These are phyloP conservation scores for Dendrostoma leiphaemia DNA, from an alignment of 2,329 filamentous ascomycete species.

Conservation along the genomic window DNA sequence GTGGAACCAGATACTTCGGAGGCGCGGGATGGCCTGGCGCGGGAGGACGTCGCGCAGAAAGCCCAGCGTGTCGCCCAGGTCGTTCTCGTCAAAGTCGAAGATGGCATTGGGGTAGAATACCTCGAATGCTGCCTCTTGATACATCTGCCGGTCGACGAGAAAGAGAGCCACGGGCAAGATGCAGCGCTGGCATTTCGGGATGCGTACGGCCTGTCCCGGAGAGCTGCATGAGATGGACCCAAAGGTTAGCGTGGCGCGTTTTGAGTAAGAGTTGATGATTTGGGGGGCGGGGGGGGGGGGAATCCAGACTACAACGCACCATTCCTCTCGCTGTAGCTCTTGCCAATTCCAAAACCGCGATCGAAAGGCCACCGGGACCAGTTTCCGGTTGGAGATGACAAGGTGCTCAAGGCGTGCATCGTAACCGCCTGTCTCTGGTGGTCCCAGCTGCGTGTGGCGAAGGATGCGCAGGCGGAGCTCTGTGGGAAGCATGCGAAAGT, in stretches of 20 bases:
- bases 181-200: not conserved
- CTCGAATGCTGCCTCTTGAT: not conserved
- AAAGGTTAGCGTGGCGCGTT: no score
- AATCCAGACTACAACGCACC: no score
- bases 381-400: not conserved
- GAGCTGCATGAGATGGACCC: no score
- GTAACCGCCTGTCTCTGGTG: not conserved
- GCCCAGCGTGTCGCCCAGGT: not conserved
- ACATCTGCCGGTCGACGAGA: not conserved
- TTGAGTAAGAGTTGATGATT: no score
- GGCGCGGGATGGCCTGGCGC: not conserved
- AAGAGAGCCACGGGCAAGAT: not conserved
- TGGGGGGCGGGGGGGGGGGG: not conserved
- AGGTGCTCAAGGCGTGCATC: not conserved
- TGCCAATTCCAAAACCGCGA: no score
- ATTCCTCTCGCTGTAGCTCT: no score
- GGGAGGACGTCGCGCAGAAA: not conserved
- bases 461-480: conserved; percentile 3
- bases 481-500: no score
- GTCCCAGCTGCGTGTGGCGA: not conserved
- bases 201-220: no score
- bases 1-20: not conserved
- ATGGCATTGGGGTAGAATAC: conserved; percentile 6
- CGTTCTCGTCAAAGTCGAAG: not conserved
- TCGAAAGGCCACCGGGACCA: no score